Conservation (phyloP, 2,329 filamentous ascomycete species). For the Setomelanomma holmii region DNA sequence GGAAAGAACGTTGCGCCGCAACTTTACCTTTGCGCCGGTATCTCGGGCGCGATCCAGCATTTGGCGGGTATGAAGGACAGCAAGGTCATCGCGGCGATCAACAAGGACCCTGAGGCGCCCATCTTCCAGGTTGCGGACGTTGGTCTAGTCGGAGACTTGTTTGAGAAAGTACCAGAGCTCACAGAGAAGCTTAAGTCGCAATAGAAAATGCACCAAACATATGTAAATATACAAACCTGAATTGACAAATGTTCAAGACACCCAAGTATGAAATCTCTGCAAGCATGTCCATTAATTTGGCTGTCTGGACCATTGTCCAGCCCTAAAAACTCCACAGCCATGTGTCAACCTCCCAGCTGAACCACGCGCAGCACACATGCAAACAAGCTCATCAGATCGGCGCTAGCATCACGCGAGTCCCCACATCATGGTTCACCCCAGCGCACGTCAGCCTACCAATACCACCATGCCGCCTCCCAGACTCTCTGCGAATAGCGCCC, state of each 20-base stretch:
- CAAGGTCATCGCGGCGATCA: constrained; percentile 98
- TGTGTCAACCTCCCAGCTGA: too few species aligned
- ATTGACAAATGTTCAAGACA: too few species aligned
- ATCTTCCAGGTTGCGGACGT: constrained; percentile 99
- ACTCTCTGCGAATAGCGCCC: too few species aligned
- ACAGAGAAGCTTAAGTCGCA: constrained; percentile 85
- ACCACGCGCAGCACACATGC: background rate
- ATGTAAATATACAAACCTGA: constrained; percentile 5
- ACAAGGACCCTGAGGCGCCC: constrained; percentile 95
- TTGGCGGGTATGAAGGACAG: constrained; percentile 99
- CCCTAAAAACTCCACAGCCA: too few species aligned
- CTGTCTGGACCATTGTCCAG: too few species aligned
- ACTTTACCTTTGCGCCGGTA: constrained; percentile 92
- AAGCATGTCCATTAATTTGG: too few species aligned
- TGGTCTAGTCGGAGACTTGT: constrained; percentile 91
- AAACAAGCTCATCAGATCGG: background rate
- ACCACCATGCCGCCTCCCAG: too few species aligned
- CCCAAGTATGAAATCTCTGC: too few species aligned
- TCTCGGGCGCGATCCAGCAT: constrained; percentile 97
- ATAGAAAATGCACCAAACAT: constrained; percentile 12
- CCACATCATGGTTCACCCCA: background rate
- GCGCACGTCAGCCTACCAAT: too few species aligned
- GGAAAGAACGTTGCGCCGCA: constrained; percentile 98
- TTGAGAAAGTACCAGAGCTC: constrained; percentile 93
- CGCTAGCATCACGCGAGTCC: background rate